Percentiles rank a stretch among this genome's conserved stretches.
phyloP scores from a whole-genome alignment of 2,329 filamentous ascomycete species.

The Lachnellula occidentalis region DNA sequence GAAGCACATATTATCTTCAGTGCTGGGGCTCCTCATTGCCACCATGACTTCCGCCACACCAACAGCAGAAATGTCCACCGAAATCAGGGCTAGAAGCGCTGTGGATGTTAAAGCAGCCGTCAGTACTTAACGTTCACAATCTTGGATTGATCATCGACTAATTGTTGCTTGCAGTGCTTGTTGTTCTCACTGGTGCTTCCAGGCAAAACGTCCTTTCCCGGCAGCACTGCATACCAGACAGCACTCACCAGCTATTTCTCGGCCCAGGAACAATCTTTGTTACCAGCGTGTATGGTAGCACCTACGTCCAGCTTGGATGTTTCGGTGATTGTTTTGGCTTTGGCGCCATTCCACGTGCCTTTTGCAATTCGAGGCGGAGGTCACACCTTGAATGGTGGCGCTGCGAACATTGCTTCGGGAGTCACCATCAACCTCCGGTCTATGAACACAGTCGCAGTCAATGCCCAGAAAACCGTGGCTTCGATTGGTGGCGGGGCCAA shows the following conservation, averaged over 20 bases:
- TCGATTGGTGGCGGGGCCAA: conserved; percentile 32
- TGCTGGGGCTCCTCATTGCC: too few species aligned
- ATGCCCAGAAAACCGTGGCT: conserved; percentile 25
- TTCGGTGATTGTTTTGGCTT: background rate
- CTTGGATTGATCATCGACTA: background rate
- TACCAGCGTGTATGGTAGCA: background rate
- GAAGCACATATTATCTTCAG: too few species aligned
- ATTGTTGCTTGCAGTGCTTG: background rate
- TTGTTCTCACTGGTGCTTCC: background rate
- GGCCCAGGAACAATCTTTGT: background rate
- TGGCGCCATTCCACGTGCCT: background rate
- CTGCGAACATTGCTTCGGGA: conserved; percentile 40
- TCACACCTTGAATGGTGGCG: conserved; percentile 42
- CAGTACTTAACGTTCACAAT: background rate
- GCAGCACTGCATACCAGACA: background rate
- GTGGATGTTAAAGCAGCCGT: background rate
- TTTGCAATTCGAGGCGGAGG: conserved; percentile 47
- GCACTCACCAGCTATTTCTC: background rate
- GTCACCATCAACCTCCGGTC: conserved; percentile 41
- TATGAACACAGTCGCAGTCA: conserved; percentile 18
- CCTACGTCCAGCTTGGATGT: background rate
- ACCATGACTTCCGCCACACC: too few species aligned
- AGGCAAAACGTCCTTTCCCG: background rate
- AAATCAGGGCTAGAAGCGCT: background rate
- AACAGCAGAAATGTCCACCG: too few species aligned